These are phyloP conservation scores for Ophiostoma sp. DNA, from an alignment of 2,329 filamentous ascomycete genomes.

Conservation along the genomic window DNA sequence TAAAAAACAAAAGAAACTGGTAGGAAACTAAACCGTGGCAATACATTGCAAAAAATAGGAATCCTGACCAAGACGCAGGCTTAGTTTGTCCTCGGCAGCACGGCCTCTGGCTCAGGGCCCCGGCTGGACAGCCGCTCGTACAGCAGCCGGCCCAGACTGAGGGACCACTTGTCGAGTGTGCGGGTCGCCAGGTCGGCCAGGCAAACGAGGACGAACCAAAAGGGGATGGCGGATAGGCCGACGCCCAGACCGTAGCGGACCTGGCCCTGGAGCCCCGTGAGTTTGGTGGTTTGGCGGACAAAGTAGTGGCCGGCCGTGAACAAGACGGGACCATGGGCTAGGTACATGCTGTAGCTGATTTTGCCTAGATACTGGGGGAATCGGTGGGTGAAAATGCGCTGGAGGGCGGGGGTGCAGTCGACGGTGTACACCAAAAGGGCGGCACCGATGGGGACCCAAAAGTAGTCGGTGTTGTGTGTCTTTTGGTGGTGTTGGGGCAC, in stretches of 20 bases:
- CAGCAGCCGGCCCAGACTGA: constrained; percentile 58
- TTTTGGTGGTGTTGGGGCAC: constrained; percentile 30
- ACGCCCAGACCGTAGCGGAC: constrained; percentile 49
- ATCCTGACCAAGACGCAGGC: neutral
- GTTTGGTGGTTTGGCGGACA: constrained; percentile 24
- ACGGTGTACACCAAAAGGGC: constrained; percentile 33
- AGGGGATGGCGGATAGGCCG: constrained; percentile 47
- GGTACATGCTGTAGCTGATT: constrained; percentile 62
- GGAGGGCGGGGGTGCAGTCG: constrained; percentile 32
- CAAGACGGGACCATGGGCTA: constrained; percentile 59
- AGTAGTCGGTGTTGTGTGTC: constrained; percentile 38
- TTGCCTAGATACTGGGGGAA: constrained; percentile 53
- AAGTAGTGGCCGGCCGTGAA: constrained; percentile 51
- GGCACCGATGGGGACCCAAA: constrained; percentile 34
- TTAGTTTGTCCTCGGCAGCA: constrained; percentile 15
- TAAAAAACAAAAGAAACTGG: neutral
- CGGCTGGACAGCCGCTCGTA: constrained; percentile 42
- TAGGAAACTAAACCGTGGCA: neutral
- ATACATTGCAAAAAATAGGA: neutral
- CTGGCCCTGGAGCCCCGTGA: constrained; percentile 49
- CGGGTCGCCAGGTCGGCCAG: constrained; percentile 59
- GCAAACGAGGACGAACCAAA: constrained; percentile 54
- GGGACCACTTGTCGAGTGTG: constrained; percentile 55
- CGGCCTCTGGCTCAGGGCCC: constrained; percentile 4
- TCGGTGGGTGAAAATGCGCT: constrained; percentile 35